A percentile compares a stretch with the other conserved stretches of the same genome.
These are phyloP conservation scores for Tetrahymena malaccensis DNA, from an alignment of 73 alveolate genomes.

Conservation along the genomic window DNA sequence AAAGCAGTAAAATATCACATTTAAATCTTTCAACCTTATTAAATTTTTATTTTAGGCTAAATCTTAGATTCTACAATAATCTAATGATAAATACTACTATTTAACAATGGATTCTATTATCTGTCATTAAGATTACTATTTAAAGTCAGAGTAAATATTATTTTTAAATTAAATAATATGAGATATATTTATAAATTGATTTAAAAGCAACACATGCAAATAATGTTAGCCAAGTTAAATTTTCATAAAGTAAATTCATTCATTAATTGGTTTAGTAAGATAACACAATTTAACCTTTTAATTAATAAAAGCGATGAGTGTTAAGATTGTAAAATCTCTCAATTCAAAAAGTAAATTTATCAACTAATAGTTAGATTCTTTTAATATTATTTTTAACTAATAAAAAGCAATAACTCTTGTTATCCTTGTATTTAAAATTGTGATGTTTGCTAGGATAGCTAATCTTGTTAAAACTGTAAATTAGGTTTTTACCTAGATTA, in stretches of 20 bases:
- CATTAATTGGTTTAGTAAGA: neutral
- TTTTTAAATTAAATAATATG: neutral
- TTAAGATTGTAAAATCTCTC: neutral
- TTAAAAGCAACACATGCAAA: neutral
- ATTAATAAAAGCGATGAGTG: neutral
- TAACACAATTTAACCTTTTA: neutral
- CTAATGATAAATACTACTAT: neutral
- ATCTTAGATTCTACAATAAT: neutral
- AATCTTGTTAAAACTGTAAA: neutral
- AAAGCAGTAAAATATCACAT: neutral
- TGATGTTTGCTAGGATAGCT: neutral
- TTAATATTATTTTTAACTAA: neutral
- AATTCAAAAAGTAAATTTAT: neutral
- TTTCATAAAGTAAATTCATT: neutral
- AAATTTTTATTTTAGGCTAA: neutral
- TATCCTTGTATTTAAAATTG: neutral
- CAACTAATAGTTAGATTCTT: neutral
- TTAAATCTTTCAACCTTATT: neutral
- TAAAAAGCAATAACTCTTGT: neutral
- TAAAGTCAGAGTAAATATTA: neutral
- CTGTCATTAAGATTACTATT: neutral
- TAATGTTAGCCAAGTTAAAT: neutral
- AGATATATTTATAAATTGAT: neutral
- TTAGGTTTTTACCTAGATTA: neutral
- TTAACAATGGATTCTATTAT: neutral